A percentile compares a stretch with the other conserved stretches of the same genome.
These are phyloP conservation scores for Pulveroboletus frians DNA, from an alignment of 768 basidiomycete genomes.

Conservation along the genomic window DNA sequence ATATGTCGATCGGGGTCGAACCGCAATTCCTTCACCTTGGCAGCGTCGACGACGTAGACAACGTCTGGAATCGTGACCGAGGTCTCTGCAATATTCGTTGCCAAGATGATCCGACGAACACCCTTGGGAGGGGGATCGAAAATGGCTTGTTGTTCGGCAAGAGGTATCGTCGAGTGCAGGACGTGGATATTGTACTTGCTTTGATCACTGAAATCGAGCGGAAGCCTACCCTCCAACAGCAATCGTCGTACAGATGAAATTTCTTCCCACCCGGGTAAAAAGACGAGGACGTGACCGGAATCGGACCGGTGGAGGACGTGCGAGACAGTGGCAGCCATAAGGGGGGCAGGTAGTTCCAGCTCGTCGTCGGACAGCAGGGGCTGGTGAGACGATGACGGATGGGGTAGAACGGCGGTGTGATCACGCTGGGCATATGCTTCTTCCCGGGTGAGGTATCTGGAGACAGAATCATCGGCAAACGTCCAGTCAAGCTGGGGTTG, in stretches of 20 bases:
- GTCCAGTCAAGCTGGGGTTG: conserved; percentile 53
- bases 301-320: conserved; percentile 69
- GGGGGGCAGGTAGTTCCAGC: conserved; percentile 72
- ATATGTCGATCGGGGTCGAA: conserved; percentile 88
- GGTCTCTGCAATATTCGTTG: conserved; percentile 95
- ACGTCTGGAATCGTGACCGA: conserved; percentile 94
- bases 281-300: conserved; percentile 85
- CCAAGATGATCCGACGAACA: conserved; percentile 81
- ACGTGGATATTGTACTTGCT: conserved; percentile 66
- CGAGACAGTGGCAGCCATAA: conserved; percentile 77
- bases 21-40: conserved; percentile 79
- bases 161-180: conserved; percentile 84
- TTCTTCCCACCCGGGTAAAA: conserved; percentile 92
- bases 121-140: conserved; percentile 78
- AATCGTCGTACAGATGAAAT: conserved; percentile 67
- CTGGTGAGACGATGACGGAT: conserved; percentile 6
- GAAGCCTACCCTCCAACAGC: conserved; percentile 49
- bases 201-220: conserved; percentile 56
- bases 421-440: conserved; percentile 14
- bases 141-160: conserved; percentile 83
- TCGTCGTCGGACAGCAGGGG: conserved; percentile 40
- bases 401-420: neutral
- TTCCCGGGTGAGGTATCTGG: conserved; percentile 69
- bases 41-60: conserved; percentile 89
- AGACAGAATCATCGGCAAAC: conserved; percentile 62